Evolutionary conservation across 345 rosid genomes (phyloP), one percentile per base, ranked within the genome.

Genomic region (Eucalyptus sp.): DNA sequence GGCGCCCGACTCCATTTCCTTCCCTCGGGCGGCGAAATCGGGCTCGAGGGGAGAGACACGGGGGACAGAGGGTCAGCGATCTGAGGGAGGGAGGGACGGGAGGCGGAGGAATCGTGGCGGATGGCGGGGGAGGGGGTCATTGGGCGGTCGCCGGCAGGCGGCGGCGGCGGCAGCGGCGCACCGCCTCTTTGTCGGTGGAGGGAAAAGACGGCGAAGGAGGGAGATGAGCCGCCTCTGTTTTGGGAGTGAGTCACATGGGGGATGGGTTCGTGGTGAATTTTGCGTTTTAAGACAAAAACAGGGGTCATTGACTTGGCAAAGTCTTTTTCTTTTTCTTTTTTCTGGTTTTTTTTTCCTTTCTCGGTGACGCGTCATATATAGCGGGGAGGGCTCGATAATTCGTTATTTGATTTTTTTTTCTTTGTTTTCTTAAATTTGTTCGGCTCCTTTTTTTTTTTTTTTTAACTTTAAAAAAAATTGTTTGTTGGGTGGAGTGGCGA

Each of bases 151-250:
- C n/a, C n/a, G 87, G 89, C 31, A 8, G 89, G 27, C 68, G 87
- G 79, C 87, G 88, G 58, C 24, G 58, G 58, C 58, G 10, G 79
- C 87, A 76, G 79, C 79, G 88, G 58, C 29, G 86, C 86, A 86
- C 90, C 90, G 86, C 90, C 90, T 86, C 60, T 41, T 68, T 68
- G 88, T 66, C 50, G 89, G 88, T 87, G 88, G 85, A 46, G 10
- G 25, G 7, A 20, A 50, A n/a, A 25, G 88, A 71, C 80, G 88
- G 51, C 4, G 15, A 71, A 41, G 24, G 84, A 41, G 24, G 84
- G 29, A 20, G 84, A 41, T 13, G 84, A 76, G 84, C 84, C 84
- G 84, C 84, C 84, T 76, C 84, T 37, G 48, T 11, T 76, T 52
- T 52, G 48, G 84, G 48, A 76, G 84, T 41, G 84, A 76, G 84